Base-by-base conservation (phyloP, 257 asterid species). In the Haberlea rhodopensis region DNA sequence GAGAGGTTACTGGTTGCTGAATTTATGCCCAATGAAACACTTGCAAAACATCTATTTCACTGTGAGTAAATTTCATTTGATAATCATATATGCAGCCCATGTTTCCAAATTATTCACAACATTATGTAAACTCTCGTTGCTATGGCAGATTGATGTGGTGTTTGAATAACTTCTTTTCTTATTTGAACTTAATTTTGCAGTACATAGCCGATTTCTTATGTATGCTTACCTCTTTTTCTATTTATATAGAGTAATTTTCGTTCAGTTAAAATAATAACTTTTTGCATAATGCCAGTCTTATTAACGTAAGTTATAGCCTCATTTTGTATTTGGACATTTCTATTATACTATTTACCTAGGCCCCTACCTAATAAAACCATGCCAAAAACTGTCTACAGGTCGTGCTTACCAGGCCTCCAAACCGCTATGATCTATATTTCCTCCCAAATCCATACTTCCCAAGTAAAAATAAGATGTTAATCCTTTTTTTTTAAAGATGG, bases 11-110 rank as follows among this genome's bases (percentile, higher is more conserved):
- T 91, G 40, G 85, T 89, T 65, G 95, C 98, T 31, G 98, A 91
- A 69, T 91, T 89, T 76, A 91, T 91, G 98, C 94, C 98, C 70
- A 80, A 87, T 57, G 98, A 91, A 85, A 91, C 98, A 56, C 96
- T 91, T 59, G 96, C 98, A 7, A 91, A 85, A 67, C 97, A 91
- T 82, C 86, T 91, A 53, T 91, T 91, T 81, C 98, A 91, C 76
- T 91, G 97, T 89, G 80, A 89, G 96, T 75, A 62, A 65, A 62
- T 64, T 34, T 49, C 8, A 3, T 11, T 53, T 52, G 49, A 37
- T 20, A 15, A 15, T 62, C 60, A 15, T 19, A 16, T 20, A 19
- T 60, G 23, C 21, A 2, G 19, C 58, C 70, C 31, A 32, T 24
- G 23, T n/a, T 61, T 51, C 23, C 8, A 48, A 52, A 46, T 58